Base-by-base conservation (phyloP, 495 filamentous ascomycete genomes). In the Rhizodiscina lignyota region DNA sequence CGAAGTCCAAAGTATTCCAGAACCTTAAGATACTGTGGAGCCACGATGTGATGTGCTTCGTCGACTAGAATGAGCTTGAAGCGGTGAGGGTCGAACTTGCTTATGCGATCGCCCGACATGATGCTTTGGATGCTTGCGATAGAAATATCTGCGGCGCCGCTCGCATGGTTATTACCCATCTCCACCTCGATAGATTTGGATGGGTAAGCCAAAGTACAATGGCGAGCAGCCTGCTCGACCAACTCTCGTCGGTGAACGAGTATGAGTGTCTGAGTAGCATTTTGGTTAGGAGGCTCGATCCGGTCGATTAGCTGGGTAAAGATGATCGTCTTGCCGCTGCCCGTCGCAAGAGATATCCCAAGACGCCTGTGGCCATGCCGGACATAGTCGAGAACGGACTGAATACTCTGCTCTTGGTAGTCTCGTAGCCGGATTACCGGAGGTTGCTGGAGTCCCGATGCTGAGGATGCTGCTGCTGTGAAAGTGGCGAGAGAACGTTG, bases 1-100 rank as follows among this genome's bases (percentile, higher is more conserved):
- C 65, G 52, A 27, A 94, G 64, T 0, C 75, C 70, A 51, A 97
- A 84, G 55, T 99, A 68, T 2, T 63, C 57, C 37, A 99, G 54
- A 2, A 69, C 66, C 20, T 60, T 64, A 40, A 87, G 60, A 49
- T 94, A 99, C 22, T 69, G 67, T 5, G 68, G 61, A 4, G 87
- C 79, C 21, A 93, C 86, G 33, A 96, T 94, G 56, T 96, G 89
- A 57, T 99, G 89, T n/a, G 84, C 87, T 52, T 99, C 89, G 46
- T 99, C 89, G 4, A 99, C 87, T 11, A 99, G 65, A 2, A 99
- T 57, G 0, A 99, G 70, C 52, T 99, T 99, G 63, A 87, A 94
- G 16, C 56, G 55, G 1, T 40, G 54, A 0, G 85, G 80, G 39
- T 94, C 73, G 46, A 84, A 96, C 43, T 92, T 94, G 21, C 47